These are phyloP conservation scores for Syzygium malaccense DNA, from an alignment of 441 rosid species.

Conservation along the genomic window DNA sequence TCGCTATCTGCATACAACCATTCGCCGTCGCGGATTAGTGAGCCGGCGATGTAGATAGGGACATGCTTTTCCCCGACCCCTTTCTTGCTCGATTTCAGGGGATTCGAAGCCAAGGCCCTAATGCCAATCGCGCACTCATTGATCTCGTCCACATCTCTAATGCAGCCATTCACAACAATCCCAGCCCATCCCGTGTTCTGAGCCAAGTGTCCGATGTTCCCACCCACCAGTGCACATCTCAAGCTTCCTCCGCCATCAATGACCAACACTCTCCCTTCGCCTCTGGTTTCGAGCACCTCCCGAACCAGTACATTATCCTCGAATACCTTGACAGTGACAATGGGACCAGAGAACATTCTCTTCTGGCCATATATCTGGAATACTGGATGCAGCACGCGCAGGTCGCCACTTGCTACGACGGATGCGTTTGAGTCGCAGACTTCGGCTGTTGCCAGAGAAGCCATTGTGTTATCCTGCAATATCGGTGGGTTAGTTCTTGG, in stretches of 20 bases:
- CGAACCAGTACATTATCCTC: slow-evolving; percentile 82
- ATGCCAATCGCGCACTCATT: slow-evolving; percentile 69
- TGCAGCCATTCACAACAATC: slow-evolving; percentile 64
- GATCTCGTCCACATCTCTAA: slow-evolving; percentile 81
- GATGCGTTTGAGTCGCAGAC: slow-evolving; percentile 66
- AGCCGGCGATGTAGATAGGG: slow-evolving; percentile 44
- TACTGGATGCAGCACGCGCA: slow-evolving; percentile 56
- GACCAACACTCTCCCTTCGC: slow-evolving; percentile 74
- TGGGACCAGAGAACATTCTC: slow-evolving; percentile 57
- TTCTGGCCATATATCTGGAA: slow-evolving; percentile 72
- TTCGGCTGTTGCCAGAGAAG: slow-evolving; percentile 61
- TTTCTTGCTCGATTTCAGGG: slow-evolving; percentile 62
- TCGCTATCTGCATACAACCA: slow-evolving; percentile 84
- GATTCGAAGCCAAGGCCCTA: slow-evolving; percentile 68
- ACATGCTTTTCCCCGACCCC: slow-evolving; percentile 71
- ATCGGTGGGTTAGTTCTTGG: not conserved
- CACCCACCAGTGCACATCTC: slow-evolving; percentile 79
- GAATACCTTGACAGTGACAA: slow-evolving; percentile 64
- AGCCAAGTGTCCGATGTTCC: slow-evolving; percentile 63
- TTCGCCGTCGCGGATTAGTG: slow-evolving; percentile 52
- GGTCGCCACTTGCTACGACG: slow-evolving; percentile 49
- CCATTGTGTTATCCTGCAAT: slow-evolving; percentile 31
- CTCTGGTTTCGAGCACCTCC: slow-evolving; percentile 55
- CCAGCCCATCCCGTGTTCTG: slow-evolving; percentile 81
- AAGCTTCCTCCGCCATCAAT: slow-evolving; percentile 84